Percentiles rank a stretch among this genome's conserved stretches.
Evolutionary conservation across 345 rosid species (phyloP).

Genomic region (Salix koriyanagi): DNA sequence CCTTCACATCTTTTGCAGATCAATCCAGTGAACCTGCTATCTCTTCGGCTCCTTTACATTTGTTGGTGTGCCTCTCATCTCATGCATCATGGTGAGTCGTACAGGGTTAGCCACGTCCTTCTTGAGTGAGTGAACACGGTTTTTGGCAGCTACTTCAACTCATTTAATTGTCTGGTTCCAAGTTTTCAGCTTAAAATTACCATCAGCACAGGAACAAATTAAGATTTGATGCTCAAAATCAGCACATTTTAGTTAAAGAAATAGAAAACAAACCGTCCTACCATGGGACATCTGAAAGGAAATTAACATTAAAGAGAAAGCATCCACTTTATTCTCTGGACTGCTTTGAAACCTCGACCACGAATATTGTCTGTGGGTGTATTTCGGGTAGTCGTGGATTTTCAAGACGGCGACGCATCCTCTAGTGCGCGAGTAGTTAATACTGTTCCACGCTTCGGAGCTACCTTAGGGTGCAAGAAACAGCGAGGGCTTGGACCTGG

Average conservation of each 20-base stretch:
- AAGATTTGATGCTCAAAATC: neutral
- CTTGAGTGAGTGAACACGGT: too few relatives aligned
- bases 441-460: neutral
- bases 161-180: too few relatives aligned
- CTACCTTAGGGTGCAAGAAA: neutral
- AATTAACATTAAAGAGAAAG: neutral
- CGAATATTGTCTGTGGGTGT: neutral
- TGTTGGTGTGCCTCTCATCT: neutral
- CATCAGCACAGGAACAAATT: too few relatives aligned
- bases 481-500: neutral
- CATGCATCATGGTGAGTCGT: conserved; percentile 5
- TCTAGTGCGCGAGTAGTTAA: neutral
- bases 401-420: neutral
- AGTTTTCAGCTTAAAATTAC: too few relatives aligned
- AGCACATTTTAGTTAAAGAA: neutral
- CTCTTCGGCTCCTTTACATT: neutral
- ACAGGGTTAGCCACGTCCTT: conserved; percentile 3
- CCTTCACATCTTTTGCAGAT: too few relatives aligned
- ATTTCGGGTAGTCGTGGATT: neutral
- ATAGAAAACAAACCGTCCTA: neutral
- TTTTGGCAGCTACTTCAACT: too few relatives aligned
- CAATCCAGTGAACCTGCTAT: neutral
- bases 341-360: neutral
- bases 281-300: neutral
- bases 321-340: neutral